phyloP scores from a whole-genome alignment of 768 basidiomycete species.

The Hydnomerulius pinastri region DNA sequence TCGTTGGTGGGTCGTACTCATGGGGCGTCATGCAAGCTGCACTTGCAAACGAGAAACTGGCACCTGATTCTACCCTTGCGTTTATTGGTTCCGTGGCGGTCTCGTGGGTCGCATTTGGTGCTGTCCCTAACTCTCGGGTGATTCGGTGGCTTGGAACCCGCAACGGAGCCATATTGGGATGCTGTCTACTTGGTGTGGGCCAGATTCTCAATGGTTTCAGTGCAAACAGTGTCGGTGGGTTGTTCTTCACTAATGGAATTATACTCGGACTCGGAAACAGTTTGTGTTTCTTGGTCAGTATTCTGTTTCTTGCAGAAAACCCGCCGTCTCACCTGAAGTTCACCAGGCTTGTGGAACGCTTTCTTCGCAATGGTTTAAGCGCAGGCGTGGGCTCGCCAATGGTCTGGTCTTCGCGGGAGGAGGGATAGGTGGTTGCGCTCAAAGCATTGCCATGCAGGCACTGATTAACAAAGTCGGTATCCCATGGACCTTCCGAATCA shows the following conservation, averaged over 20 bases:
- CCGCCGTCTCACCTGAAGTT: neutral
- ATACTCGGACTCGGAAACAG: slow-evolving; percentile 31
- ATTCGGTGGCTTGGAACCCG: slow-evolving; percentile 32
- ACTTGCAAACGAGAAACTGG: slow-evolving; percentile 28
- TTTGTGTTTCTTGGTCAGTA: slow-evolving; percentile 24
- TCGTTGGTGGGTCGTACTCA: slow-evolving; percentile 27
- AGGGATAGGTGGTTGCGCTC: slow-evolving; percentile 35
- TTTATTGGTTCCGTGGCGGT: slow-evolving; percentile 35
- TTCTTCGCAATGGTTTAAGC: slow-evolving; percentile 37
- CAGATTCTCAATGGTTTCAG: slow-evolving; percentile 29
- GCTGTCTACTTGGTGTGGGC: slow-evolving; percentile 30
- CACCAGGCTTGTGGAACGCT: slow-evolving; percentile 32
- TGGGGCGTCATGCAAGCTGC: slow-evolving; percentile 34
- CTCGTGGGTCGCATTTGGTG: slow-evolving; percentile 31
- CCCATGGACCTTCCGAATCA: slow-evolving; percentile 34
- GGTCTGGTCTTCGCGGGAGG: slow-evolving; percentile 35
- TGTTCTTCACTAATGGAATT: slow-evolving; percentile 32
- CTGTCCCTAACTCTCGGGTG: slow-evolving; percentile 30
- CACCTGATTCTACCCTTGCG: slow-evolving; percentile 25
- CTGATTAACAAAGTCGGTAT: slow-evolving; percentile 30
- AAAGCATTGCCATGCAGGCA: slow-evolving; percentile 28
- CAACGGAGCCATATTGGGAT: slow-evolving; percentile 28
- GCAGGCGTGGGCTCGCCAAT: slow-evolving; percentile 34
- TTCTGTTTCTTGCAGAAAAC: neutral
- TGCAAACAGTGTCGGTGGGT: slow-evolving; percentile 20